Percentiles rank a stretch among this genome's conserved stretches.
phyloP scores from a whole-genome alignment of 768 basidiomycete species.

The Mycena rosella region DNA sequence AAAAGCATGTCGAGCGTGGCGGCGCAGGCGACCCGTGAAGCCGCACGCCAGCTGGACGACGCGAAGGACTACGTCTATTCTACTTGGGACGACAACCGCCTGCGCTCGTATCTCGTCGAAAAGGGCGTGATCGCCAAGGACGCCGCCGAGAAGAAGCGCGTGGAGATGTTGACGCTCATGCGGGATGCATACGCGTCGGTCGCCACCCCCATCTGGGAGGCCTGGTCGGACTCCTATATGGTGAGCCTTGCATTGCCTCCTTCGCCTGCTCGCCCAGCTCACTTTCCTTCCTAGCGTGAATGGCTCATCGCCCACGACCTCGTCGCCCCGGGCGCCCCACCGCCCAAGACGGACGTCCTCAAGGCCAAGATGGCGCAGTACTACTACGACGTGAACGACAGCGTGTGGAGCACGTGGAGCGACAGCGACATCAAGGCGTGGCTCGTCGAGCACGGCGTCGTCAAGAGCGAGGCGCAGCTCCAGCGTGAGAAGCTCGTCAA shows the following conservation, averaged over 20 bases:
- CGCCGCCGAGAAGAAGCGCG: conserved; percentile 64
- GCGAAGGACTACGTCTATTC: conserved; percentile 91
- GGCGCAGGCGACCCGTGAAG: conserved; percentile 67
- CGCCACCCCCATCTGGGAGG: conserved; percentile 78
- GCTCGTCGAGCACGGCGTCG: conserved; percentile 79
- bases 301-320: conserved; percentile 89
- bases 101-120: conserved; percentile 80
- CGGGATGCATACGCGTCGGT: conserved; percentile 73
- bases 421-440: conserved; percentile 83
- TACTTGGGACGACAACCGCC: conserved; percentile 85
- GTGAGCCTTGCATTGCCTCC: not conserved
- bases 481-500: conserved; percentile 83
- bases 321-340: conserved; percentile 66
- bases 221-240: conserved; percentile 62
- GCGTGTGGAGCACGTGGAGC: conserved; percentile 77
- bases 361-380: conserved; percentile 79
- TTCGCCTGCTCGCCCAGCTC: not conserved
- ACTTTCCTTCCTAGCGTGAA: conserved; percentile 62
- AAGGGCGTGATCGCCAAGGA: conserved; percentile 77
- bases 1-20: conserved; percentile 56
- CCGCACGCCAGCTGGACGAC: conserved; percentile 69
- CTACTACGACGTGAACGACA: conserved; percentile 73
- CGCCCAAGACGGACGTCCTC: conserved; percentile 69
- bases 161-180: conserved; percentile 79
- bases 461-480: conserved; percentile 78